Evolutionary conservation across 768 basidiomycete genomes (phyloP).

Genomic region (Boletus pseudopeckii): DNA sequence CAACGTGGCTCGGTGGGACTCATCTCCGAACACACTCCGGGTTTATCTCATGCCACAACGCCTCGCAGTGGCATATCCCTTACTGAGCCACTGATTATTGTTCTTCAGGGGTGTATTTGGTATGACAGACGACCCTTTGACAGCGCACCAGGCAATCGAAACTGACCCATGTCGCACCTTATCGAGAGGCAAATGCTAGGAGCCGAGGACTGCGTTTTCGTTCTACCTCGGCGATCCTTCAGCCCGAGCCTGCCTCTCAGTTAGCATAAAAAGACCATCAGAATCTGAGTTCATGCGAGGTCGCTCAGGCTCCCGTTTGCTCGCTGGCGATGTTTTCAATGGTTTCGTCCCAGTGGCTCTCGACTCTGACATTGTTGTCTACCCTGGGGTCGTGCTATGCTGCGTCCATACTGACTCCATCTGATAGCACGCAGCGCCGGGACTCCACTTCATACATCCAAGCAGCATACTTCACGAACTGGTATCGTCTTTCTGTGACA

Average conservation of each 20-base stretch:
- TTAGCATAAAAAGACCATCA: slow-evolving; percentile 15
- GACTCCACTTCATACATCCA: slow-evolving; percentile 28
- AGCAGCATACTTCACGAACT: slow-evolving; percentile 37
- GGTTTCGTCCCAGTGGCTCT: slow-evolving; percentile 1
- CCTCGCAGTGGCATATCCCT: slow-evolving; percentile 10
- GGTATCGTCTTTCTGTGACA: slow-evolving; percentile 14
- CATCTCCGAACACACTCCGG: slow-evolving; percentile 10
- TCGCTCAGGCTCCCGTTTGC: neutral
- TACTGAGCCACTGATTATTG: slow-evolving; percentile 2
- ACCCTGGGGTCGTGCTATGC: slow-evolving; percentile 9
- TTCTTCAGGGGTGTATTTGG: slow-evolving; percentile 6
- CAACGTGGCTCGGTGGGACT: neutral
- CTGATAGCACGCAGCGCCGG: slow-evolving; percentile 8
- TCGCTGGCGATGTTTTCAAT: neutral
- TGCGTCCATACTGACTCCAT: slow-evolving; percentile 9
- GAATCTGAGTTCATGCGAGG: neutral
- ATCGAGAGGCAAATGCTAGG: slow-evolving; percentile 8
- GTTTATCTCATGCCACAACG: slow-evolving; percentile 6
- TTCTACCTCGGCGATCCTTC: slow-evolving; percentile 6
- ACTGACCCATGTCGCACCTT: slow-evolving; percentile 15
- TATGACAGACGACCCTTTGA: slow-evolving; percentile 1
- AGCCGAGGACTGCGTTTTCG: slow-evolving; percentile 13
- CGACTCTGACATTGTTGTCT: slow-evolving; percentile 5
- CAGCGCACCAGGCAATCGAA: slow-evolving; percentile 3
- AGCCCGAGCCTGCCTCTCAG: neutral